Evolutionary conservation across 805 yeast species (phyloP).

Genomic region (Ogataea neopini): DNA sequence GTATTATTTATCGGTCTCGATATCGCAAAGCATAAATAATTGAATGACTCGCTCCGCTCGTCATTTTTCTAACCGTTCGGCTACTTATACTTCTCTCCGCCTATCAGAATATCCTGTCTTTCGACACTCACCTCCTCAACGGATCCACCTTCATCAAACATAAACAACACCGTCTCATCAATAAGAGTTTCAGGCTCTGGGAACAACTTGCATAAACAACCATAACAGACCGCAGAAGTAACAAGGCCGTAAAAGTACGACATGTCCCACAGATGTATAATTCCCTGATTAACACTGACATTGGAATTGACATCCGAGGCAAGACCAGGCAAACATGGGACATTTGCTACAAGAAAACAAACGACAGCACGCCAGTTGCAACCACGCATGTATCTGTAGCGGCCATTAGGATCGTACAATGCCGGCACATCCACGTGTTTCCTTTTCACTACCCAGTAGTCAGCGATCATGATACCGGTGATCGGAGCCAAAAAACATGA

Average conservation of each 20-base stretch:
- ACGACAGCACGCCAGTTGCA: conserved; percentile 44
- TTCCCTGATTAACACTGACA: conserved; percentile 24
- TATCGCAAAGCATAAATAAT: neutral
- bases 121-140: conserved; percentile 11
- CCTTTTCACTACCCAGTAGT: conserved; percentile 42
- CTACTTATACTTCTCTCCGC: conserved; percentile 5
- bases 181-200: conserved; percentile 15
- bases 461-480: conserved; percentile 40
- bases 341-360: conserved; percentile 40
- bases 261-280: conserved; percentile 33
- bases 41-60: neutral
- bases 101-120: neutral
- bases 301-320: conserved; percentile 33
- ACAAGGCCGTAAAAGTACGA: conserved; percentile 34
- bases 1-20: too few species aligned
- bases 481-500: conserved; percentile 42
- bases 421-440: conserved; percentile 38
- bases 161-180: conserved; percentile 9
- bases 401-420: conserved; percentile 33
- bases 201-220: conserved; percentile 21
- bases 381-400: conserved; percentile 46
- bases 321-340: conserved; percentile 43
- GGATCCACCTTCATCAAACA: conserved; percentile 2
- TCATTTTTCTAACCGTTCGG: too few species aligned
- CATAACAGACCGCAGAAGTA: conserved; percentile 30